Evolutionary conservation across 73 alveolate species (phyloP).

Genomic region (Paramecium sonneborni): DNA sequence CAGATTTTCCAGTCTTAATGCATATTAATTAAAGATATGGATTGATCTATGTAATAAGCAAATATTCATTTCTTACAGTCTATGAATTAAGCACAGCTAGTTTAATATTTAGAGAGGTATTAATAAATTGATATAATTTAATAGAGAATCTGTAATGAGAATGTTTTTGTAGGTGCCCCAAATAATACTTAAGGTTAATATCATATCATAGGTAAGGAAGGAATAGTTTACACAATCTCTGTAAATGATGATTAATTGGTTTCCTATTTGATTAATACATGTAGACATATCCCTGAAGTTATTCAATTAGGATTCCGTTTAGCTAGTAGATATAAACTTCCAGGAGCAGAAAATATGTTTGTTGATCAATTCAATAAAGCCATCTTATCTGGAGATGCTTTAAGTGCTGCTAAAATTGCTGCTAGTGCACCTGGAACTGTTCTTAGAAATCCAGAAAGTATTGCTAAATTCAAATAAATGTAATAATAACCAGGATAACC

Average conservation of each 20-base stretch:
- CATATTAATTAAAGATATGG: slow-evolving; percentile 92
- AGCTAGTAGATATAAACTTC: slow-evolving; percentile 92
- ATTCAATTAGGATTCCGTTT: slow-evolving; percentile 92
- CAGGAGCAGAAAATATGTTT: slow-evolving; percentile 97
- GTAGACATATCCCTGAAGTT: slow-evolving; percentile 89
- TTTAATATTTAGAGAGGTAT: slow-evolving; percentile 84
- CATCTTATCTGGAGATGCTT: slow-evolving; percentile 91
- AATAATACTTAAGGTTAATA: slow-evolving; percentile 83
- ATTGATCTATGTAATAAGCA: slow-evolving; percentile 89
- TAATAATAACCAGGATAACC: slow-evolving; percentile 89
- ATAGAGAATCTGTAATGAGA: slow-evolving; percentile 84
- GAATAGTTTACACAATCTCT: slow-evolving; percentile 89
- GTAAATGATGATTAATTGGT: slow-evolving; percentile 85
- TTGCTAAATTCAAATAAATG: slow-evolving; percentile 86
- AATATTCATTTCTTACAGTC: slow-evolving; percentile 88
- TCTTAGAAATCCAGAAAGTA: slow-evolving; percentile 92
- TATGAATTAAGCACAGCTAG: slow-evolving; percentile 89
- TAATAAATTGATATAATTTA: background rate
- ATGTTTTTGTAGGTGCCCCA: slow-evolving; percentile 87
- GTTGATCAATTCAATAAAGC: slow-evolving; percentile 90
- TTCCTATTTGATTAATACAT: slow-evolving; percentile 86
- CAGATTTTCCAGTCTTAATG: slow-evolving; percentile 98
- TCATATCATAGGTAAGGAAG: slow-evolving; percentile 91
- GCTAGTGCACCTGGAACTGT: slow-evolving; percentile 98
- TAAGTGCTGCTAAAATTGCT: slow-evolving; percentile 97